Evolutionary conservation across 768 basidiomycete genomes (phyloP), one percentile per base, ranked within the genome.

Genomic region (Boletus eberwhitei): DNA sequence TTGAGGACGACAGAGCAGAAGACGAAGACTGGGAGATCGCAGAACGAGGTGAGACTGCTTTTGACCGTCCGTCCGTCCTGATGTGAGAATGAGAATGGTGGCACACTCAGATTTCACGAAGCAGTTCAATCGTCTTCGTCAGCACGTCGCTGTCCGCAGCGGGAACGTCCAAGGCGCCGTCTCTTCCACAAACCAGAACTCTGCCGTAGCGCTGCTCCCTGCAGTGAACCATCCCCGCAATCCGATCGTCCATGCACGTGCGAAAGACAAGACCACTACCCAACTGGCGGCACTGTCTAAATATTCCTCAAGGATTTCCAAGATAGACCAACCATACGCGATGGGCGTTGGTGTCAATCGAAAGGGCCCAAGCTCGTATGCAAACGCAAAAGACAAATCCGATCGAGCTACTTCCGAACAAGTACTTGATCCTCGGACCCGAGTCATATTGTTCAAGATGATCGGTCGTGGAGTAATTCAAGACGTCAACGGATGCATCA

Each of bases 401-500:
- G 97, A 99, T 74, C 82, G 97, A 31, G 97, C 97, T 3, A 99
- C 97, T 14, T 93, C 82, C 43, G 97, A 99, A 70, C 97, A 98
- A 66, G 97, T 99, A 3, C 79, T 99, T 36, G 97, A 99, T 71
- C 89, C 93, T 16, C 81, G 97, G n/a, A 99, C 97, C 9, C 76
- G 96, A 46, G 77, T 96, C 36, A 96, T 98, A 34, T 72, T 99
- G 46, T 93, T 93, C 76, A 97, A 97, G 75, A 93, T 98, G 89
- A 90, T 97, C 52, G 90, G 93, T 5, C 78, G 94, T 48, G 94
- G 86, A 1, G 66, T 98, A 16, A 82, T 99, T 14, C 84, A 88
- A 50, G 88, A 93, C 69, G 86, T 99, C 43, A 96, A 98, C 60
- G 93, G 95, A 2, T 98, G 97, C 72, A 86, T 99, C 40, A 94